Base-by-base conservation (phyloP, 768 basidiomycete species). In the Hericium rajendrae region DNA sequence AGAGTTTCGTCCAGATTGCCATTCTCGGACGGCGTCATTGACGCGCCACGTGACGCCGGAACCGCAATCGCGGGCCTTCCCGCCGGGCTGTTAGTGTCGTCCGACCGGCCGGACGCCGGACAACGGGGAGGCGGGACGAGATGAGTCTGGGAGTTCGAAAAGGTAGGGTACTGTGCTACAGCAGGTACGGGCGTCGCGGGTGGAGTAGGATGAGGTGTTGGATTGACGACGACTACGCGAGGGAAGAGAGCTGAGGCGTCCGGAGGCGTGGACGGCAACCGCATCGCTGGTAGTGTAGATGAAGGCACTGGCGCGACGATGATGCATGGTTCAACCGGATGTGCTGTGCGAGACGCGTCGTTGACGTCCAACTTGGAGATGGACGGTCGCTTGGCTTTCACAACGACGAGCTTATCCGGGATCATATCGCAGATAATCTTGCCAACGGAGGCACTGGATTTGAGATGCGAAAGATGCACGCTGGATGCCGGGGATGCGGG, bases 201-300 rank as follows among this genome's bases (percentile, higher is more conserved):
- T 6, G 89, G 88, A 1, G 89, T 91, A 1, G 84, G 86, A 61
- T 84, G 85, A 2, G 87, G 88, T 0, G 88, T 89, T 16, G 88
- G 86, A 62, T 85, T 83, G 9, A 89, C 82, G 20, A 91, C 77
- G 15, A 88, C 78, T 6, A 91, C 76, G 26, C 77, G 74, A 13
- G 84, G 84, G 37, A 79, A 73, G 64, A 55, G 70, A 59, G 58
- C 62, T 26, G 68, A 63, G 1, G 64, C 22, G 4, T 63, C 22
- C 1, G 70, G 60, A 18, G 69, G 61, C 26, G 59, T 56, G 32
- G 62, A 61, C 38, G 60, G 62, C 38, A 63, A 54, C 22, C 65
- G 57, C 40, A 64, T 60, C 53, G 59, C 62, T 40, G 69, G 69
- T 28, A 67, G 54, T 57, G 66, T 65, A 12, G 65, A 18, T 9